Base-by-base conservation (phyloP, 805 yeast species). In the Myxozyma vanderwaltii region DNA sequence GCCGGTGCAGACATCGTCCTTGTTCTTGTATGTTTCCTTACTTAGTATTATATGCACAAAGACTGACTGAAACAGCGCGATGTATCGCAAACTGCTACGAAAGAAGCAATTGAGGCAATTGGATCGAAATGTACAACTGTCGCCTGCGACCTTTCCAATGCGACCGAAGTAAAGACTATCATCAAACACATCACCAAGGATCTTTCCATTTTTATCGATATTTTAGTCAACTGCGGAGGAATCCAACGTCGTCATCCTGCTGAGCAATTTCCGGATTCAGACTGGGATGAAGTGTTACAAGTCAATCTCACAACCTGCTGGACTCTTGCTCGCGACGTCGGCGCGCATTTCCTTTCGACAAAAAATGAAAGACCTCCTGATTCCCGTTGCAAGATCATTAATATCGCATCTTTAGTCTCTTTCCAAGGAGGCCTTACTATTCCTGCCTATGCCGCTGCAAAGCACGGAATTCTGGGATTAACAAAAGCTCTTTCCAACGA, bases 1-100 rank as follows among this genome's bases (percentile, higher is more conserved):
- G 64, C 74, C 23, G 91, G 91, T 0, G 79, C 81, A 31, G 75
- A 74, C 23, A 73, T 83, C 2, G 76, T 84, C 8, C 40, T 50
- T 23, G n/a, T 78, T 19, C 46, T 41, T 8, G 46, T 41, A 21
- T 41, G 46, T 24, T 41, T 24, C 17, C 27, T 41, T 5, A 19
- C 27, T 23, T 41, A 12, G 4, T 23, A 19, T 19, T 4, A 13
- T 19, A 10, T 19, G 12, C 21, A 26, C 27, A 5, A 23, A 8
- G 10, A 15, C 21, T 17, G 5, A 13, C 5, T 13, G 19, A 71
- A 74, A 35, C 78, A 79, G 61, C 68, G 77, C n/a, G 62, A 71
- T 19, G 63, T 71, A 3, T 66, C 70, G 39, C 73, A 76, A 27
- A 54, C 61, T n/a, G 56, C 55, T 8, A 73, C 78, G 7, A 69